These are phyloP conservation scores for Eurotiales sp. DNA, from an alignment of 2,329 filamentous ascomycete genomes.

Conservation along the genomic window DNA sequence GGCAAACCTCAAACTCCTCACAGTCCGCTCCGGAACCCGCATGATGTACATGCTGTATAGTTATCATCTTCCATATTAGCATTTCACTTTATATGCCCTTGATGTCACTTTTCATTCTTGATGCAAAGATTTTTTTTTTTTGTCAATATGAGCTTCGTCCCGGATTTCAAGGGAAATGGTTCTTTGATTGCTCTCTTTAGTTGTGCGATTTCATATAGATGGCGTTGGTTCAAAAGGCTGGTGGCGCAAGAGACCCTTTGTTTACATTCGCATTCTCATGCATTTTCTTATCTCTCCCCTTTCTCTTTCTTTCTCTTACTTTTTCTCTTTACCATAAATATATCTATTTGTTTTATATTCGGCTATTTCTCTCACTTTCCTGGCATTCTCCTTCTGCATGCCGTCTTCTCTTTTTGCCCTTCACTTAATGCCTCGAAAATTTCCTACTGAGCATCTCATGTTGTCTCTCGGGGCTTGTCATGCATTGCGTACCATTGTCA, in stretches of 20 bases:
- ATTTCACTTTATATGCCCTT: conserved; percentile 27
- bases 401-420: neutral
- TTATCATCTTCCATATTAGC: conserved; percentile 23
- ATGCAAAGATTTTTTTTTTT: conserved; percentile 11
- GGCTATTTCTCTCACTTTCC: conserved; percentile 6
- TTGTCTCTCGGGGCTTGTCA: neutral
- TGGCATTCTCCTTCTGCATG: neutral
- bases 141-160: conserved; percentile 31
- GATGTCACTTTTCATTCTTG: conserved; percentile 15
- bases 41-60: conserved; percentile 32
- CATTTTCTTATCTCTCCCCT: conserved; percentile 4
- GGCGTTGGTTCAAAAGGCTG: conserved; percentile 33
- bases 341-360: neutral
- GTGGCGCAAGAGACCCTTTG: conserved; percentile 23
- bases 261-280: conserved; percentile 9
- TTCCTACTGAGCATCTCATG: neutral
- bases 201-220: conserved; percentile 32
- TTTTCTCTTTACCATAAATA: neutral
- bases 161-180: conserved; percentile 7
- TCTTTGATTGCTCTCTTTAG: conserved; percentile 26
- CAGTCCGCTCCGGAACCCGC: conserved; percentile 31
- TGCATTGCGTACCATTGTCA: neutral
- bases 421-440: neutral
- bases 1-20: conserved; percentile 26
- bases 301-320: conserved; percentile 16